Evolutionary conservation across 208 protist genomes (phyloP).

Genomic region (Acanthamoeba castellanii): DNA sequence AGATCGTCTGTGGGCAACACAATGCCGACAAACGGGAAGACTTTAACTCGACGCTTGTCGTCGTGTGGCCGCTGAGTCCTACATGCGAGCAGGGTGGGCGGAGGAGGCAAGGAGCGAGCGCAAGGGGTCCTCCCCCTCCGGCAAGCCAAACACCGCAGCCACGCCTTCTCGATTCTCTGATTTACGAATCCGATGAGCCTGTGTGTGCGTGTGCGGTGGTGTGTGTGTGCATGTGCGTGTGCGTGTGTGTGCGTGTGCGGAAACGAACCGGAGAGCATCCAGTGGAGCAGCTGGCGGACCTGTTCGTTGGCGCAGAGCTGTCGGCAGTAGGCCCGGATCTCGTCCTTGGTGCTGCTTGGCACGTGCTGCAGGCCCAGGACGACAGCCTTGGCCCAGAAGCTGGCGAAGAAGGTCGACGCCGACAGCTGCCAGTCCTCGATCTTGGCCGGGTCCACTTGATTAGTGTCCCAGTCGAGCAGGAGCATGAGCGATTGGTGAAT

Average conservation of each 20-base stretch:
- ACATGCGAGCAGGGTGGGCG: too few relatives aligned
- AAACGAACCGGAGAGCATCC: constrained; percentile 1
- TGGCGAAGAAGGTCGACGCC: constrained; percentile 3
- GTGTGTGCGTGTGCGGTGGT: too few relatives aligned
- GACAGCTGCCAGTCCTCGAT: constrained; percentile 25
- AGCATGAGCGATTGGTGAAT: neutral
- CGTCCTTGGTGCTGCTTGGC: neutral
- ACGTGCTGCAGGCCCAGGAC: constrained; percentile 1
- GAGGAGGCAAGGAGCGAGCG: too few relatives aligned
- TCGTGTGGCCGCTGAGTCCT: too few relatives aligned
- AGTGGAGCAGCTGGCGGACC: neutral
- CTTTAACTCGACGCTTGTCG: too few relatives aligned
- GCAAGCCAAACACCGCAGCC: too few relatives aligned
- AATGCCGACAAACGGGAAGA: too few relatives aligned
- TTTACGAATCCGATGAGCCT: too few relatives aligned
- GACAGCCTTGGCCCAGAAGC: neutral
- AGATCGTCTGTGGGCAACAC: too few relatives aligned
- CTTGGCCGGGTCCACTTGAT: neutral
- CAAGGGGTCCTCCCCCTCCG: too few relatives aligned
- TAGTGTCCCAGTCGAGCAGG: constrained; percentile 18
- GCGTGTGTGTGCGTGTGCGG: neutral
- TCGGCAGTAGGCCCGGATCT: neutral
- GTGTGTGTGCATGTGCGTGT: neutral
- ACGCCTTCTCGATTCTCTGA: too few relatives aligned
- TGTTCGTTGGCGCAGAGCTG: neutral